Conservation (phyloP, 2,329 filamentous ascomycete genomes). For the Aureobasidium uvarum region DNA sequence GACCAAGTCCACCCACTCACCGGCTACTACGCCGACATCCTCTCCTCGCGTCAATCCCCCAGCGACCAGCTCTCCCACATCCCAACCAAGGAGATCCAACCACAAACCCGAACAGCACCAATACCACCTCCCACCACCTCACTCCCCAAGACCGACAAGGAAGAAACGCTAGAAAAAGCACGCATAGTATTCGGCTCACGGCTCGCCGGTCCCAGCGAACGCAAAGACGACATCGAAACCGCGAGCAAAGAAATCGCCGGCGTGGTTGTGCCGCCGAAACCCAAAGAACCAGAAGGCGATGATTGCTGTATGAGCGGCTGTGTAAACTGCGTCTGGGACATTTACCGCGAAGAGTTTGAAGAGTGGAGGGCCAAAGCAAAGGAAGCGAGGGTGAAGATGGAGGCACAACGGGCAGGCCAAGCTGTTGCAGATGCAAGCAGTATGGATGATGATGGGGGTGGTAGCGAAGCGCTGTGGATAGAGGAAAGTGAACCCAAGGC, state of each 20-base stretch:
- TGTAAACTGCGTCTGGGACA: conserved; percentile 96
- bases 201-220: conserved; percentile 69
- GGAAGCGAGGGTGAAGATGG: conserved; percentile 60
- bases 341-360: conserved; percentile 87
- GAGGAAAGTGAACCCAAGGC: conserved; percentile 37
- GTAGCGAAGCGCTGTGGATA: conserved; percentile 67
- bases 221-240: conserved; percentile 59
- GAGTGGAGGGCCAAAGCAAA: conserved; percentile 70
- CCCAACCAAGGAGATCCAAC: conserved; percentile 32
- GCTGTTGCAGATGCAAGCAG: conserved; percentile 54
- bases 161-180: conserved; percentile 58
- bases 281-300: conserved; percentile 89
- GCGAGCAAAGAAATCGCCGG: conserved; percentile 69
- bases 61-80: conserved; percentile 5
- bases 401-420: conserved; percentile 37
- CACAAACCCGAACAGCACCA: conserved; percentile 38
- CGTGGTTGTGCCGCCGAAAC: conserved; percentile 76
- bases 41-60: conserved; percentile 29
- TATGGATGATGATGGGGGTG: conserved; percentile 79
- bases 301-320: conserved; percentile 99
- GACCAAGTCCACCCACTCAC: conserved; percentile 29
- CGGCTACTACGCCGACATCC: conserved; percentile 33
- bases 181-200: conserved; percentile 79
- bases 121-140: conserved; percentile 39
- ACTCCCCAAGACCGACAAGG: conserved; percentile 49